Percentiles rank a stretch among this genome's conserved stretches.
phyloP scores from a whole-genome alignment of 371 early-diverging fungal species.

The Mucor irregularis region DNA sequence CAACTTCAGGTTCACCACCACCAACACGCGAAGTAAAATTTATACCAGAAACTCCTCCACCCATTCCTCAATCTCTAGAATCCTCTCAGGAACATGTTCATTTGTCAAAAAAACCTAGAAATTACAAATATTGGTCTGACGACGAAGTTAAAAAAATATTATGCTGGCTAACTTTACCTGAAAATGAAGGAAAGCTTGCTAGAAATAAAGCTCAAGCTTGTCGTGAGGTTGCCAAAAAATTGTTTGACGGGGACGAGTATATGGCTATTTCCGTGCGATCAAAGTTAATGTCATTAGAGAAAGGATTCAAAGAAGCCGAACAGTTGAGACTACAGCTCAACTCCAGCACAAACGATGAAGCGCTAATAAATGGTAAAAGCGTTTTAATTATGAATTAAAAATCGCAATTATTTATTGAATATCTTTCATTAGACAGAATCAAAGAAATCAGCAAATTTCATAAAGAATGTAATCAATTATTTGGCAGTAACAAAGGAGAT shows the following conservation, averaged over 20 bases:
- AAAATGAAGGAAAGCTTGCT: constrained; percentile 23
- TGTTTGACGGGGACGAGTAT: constrained; percentile 29
- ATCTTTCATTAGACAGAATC: constrained; percentile 15
- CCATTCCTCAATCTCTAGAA: background rate
- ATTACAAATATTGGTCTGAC: constrained; percentile 31
- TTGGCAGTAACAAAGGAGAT: constrained; percentile 2
- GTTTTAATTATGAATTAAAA: background rate
- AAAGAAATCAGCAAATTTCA: constrained; percentile 24
- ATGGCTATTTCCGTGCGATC: constrained; percentile 28
- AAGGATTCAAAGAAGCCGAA: constrained; percentile 17
- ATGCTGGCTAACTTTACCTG: constrained; percentile 21
- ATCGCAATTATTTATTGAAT: background rate
- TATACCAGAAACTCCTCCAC: constrained; percentile 3
- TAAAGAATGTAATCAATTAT: constrained; percentile 27
- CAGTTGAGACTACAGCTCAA: constrained; percentile 9
- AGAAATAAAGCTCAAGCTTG: constrained; percentile 28
- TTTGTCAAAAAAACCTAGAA: constrained; percentile 20
- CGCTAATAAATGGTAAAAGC: constrained; percentile 12
- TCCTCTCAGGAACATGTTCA: constrained; percentile 8
- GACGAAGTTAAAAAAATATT: constrained; percentile 24
- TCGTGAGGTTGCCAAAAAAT: constrained; percentile 23
- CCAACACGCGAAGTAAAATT: constrained; percentile 11
- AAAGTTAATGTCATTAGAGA: constrained; percentile 24
- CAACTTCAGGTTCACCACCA: constrained; percentile 10
- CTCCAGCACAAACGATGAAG: constrained; percentile 14